phyloP scores from a whole-genome alignment of 768 basidiomycete genomes.

The Rubroboletus pulcherrimus region DNA sequence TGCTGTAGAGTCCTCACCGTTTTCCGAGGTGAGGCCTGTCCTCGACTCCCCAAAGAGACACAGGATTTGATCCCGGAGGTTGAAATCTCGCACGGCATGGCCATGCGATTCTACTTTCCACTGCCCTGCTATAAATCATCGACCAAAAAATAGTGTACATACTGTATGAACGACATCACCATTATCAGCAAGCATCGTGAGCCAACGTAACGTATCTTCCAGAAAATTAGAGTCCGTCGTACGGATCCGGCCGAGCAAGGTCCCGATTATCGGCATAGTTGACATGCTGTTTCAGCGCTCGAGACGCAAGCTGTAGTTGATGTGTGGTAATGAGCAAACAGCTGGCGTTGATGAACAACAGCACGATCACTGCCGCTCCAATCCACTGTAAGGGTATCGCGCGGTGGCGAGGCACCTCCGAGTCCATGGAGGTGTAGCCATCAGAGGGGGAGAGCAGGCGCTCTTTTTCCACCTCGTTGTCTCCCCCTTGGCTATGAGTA shows the following conservation, averaged over 20 bases:
- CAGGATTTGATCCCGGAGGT: background rate
- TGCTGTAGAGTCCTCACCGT: background rate
- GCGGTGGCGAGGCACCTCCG: constrained; percentile 1
- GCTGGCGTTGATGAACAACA: constrained; percentile 23
- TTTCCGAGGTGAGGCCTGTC: background rate
- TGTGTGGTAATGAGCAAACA: constrained; percentile 18
- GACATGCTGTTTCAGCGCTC: constrained; percentile 16
- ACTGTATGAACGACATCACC: background rate
- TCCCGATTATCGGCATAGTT: constrained; percentile 23
- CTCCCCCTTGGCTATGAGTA: constrained; percentile 1
- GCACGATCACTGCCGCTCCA: constrained; percentile 15
- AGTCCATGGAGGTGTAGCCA: background rate
- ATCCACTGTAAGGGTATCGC: constrained; percentile 7
- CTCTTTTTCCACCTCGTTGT: constrained; percentile 18
- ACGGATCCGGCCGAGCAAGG: constrained; percentile 29
- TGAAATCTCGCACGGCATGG: background rate
- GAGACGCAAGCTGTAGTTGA: constrained; percentile 17
- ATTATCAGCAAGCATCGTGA: background rate
- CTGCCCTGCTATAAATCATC: background rate
- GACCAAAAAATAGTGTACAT: background rate
- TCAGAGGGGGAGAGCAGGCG: constrained; percentile 10
- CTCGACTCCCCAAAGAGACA: background rate
- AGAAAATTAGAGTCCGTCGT: constrained; percentile 26
- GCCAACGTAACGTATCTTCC: background rate
- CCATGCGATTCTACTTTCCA: background rate